Evolutionary conservation across 306 rosid genomes (phyloP), one percentile per base, ranked within the genome.

Genomic region (Fagus crenata): DNA sequence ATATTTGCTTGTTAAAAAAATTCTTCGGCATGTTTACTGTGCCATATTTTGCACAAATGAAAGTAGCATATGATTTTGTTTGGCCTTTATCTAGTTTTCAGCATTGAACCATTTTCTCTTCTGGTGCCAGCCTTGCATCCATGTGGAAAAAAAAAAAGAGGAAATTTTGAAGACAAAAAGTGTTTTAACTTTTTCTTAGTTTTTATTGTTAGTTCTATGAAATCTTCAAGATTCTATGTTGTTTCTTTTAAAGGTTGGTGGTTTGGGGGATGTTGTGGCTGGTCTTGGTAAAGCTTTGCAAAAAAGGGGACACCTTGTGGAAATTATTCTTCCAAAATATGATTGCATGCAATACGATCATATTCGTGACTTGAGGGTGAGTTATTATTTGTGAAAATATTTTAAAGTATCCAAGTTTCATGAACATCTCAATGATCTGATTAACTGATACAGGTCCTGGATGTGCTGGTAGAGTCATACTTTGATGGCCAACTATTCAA

Each of bases 271-370:
- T 79, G 99, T 95, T 74, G 81, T 95, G 80, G 69, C 90, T 73
- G 96, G 99, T 86, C 93, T 95, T 61, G 59, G 96, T 78, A 95
- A 92, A 91, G 92, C 97, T 71, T 81, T 95, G 84, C 97, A 90
- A 84, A 92, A 84, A 85, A 95, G 81, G 79, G 99, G 99, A 78
- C 97, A 92, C 86, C 97, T 92, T 80, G 92, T 95, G 75, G 99
- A 95, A 89, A 83, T 95, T 83, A 75, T 95, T 74, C 89, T 95
- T 85, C 97, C 99, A 81, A 95, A 95, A 85, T 95, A 95, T 81
- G 99, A 95, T 76, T 95, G 97, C 77, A 85, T 92, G 90, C 82
- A 92, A 77, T 86, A 90, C 72, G 92, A 87, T 54, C 82, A 67
- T 68, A 70, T 91, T 64, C 67, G 32, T 76, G 92, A 89, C 81